Conservation (phyloP, 176 grass and related monocot genomes). For the Bromus sterilis region DNA sequence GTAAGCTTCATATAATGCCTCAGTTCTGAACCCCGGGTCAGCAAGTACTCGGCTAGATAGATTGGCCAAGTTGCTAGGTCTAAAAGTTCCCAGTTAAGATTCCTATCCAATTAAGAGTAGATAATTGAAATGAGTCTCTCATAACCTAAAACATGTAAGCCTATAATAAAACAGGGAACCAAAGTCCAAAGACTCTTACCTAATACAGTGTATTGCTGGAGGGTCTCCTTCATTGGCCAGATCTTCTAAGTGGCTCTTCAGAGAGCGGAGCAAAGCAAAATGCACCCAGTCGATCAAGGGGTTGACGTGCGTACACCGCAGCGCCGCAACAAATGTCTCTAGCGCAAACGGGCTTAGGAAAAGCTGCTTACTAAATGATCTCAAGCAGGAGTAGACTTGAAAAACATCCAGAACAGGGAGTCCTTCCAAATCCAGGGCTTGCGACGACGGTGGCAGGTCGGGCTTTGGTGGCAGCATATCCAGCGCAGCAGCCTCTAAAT, state of each 20-base stretch:
- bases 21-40: slow-evolving; percentile 58
- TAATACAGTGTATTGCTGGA: slow-evolving; percentile 67
- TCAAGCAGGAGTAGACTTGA: slow-evolving; percentile 78
- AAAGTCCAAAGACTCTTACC: slow-evolving; percentile 38
- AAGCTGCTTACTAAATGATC: slow-evolving; percentile 66
- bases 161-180: neutral
- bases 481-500: slow-evolving; percentile 24
- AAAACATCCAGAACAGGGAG: slow-evolving; percentile 78
- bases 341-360: slow-evolving; percentile 74
- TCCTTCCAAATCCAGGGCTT: slow-evolving; percentile 47
- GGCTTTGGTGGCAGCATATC: slow-evolving; percentile 30
- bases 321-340: slow-evolving; percentile 55
- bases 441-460: slow-evolving; percentile 66
- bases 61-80: slow-evolving; percentile 95
- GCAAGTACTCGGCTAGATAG: slow-evolving; percentile 81
- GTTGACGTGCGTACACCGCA: slow-evolving; percentile 41
- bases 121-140: neutral
- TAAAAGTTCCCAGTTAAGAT: slow-evolving; percentile 93
- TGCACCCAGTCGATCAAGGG: slow-evolving; percentile 87
- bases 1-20: slow-evolving; percentile 59
- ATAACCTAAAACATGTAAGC: neutral
- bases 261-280: slow-evolving; percentile 66
- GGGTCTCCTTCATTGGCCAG: slow-evolving; percentile 70
- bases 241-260: slow-evolving; percentile 69
- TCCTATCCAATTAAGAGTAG: slow-evolving; percentile 47